Evolutionary conservation across 345 rosid species (phyloP), one percentile per base, ranked within the genome.

Genomic region (Nasturtium officinale): DNA sequence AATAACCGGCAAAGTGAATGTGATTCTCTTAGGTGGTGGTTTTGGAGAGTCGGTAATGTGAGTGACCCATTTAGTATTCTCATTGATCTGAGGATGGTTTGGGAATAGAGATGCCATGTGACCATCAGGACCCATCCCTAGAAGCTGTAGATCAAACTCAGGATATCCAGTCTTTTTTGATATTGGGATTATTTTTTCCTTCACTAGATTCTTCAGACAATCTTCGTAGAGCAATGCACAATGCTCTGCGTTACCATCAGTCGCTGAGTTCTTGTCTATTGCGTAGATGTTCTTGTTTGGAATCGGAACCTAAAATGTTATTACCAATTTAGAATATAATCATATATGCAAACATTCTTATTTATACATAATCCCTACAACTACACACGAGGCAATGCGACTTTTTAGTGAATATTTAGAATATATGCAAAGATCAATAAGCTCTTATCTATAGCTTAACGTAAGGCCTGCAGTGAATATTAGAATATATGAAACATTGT

Each of bases 81-180:
- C 96, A 7, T 77, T 74, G 66, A 85, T 57, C 13, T 87, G 89
- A 10, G 82, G 81, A 75, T 89, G 89, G 16, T 86, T 83, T 0
- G 96, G 96, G 78, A 92, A 92, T 1, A 88, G 82, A 12, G 96
- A 90, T 17, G 98, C 96, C 56, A 92, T 84, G 18, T 88, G 96
- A 20, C 96, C 96, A 79, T 89, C 96, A 1, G 92, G 95, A 21
- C 98, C 98, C 87, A 90, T 85, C 15, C 96, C 96, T 4, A 90
- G 81, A 73, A 92, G 95, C 81, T 84, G 78, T 60, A 90, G 87
- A 77, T 92, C 96, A n/a, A 92, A 92, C 80, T 84, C 87, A 1
- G 98, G 97, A 43, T 84, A 73, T 38, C 86, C 88, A 30, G 71
- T 82, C 0, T 71, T 56, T 21, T 83, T 16, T 7, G 89, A 87